These are phyloP conservation scores for Colletotrichum cereale DNA, from an alignment of 2,329 filamentous ascomycete genomes.

Conservation along the genomic window DNA sequence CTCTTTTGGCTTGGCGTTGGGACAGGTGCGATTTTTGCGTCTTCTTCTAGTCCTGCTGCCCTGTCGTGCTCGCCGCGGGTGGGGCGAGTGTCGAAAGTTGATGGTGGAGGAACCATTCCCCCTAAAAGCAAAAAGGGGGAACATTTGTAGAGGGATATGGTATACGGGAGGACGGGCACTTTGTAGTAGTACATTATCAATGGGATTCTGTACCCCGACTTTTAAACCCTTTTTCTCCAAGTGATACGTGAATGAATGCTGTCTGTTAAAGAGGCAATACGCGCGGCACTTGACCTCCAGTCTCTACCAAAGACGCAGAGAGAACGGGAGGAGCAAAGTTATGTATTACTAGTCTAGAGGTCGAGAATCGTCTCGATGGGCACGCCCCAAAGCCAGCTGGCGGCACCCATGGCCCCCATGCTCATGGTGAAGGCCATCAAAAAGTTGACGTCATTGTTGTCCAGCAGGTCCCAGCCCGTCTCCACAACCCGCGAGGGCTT, in stretches of 20 bases:
- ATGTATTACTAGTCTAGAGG: conserved; percentile 15
- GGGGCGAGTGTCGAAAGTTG: neutral
- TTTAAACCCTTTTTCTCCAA: neutral
- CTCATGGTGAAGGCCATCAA: conserved; percentile 90
- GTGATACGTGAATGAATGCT: neutral
- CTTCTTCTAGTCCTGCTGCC: neutral
- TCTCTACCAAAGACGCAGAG: neutral
- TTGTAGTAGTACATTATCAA: conserved; percentile 15
- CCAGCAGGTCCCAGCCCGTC: conserved; percentile 79
- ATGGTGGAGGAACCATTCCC: neutral
- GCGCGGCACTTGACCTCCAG: neutral
- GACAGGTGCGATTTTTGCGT: neutral
- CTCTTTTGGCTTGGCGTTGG: conserved; percentile 34
- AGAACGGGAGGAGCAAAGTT: no score
- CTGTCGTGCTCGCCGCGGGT: neutral
- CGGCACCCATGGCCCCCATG: conserved; percentile 77
- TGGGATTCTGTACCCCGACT: neutral
- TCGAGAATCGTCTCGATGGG: conserved; percentile 58
- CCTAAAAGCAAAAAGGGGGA: neutral
- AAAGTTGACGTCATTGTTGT: conserved; percentile 97
- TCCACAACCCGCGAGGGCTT: conserved; percentile 74
- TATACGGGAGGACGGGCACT: conserved; percentile 12
- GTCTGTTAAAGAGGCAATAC: no score
- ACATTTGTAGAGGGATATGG: conserved; percentile 14
- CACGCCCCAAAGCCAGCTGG: conserved; percentile 71